These are phyloP conservation scores for Elongisporangium undulatum DNA, from an alignment of 352 stramenopile species.

Conservation along the genomic window DNA sequence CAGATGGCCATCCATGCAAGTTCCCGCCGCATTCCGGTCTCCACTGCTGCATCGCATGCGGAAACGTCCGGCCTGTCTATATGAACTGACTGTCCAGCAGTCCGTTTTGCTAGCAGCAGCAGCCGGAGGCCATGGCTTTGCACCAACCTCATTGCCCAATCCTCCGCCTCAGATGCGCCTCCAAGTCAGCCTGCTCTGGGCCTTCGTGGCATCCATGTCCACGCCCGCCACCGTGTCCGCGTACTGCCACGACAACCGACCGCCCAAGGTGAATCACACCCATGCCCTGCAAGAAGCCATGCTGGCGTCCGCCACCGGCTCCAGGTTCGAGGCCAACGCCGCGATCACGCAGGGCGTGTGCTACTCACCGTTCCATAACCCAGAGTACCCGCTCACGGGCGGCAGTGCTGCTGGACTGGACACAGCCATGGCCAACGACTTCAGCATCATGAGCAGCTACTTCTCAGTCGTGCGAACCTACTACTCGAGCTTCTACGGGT, in stretches of 20 bases:
- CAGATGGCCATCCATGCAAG: not conserved
- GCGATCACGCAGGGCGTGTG: constrained; percentile 38
- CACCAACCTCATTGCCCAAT: not conserved
- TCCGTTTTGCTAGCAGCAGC: not conserved
- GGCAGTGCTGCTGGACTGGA: constrained; percentile 25
- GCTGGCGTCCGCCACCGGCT: not conserved
- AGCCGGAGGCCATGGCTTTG: not conserved
- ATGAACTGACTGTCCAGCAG: not conserved
- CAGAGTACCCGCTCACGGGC: constrained; percentile 54
- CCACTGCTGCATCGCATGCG: not conserved
- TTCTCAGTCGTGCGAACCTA: constrained; percentile 64
- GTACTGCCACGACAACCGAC: not conserved
- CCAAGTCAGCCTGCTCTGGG: not conserved
- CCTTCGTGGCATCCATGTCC: not conserved
- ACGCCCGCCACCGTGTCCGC: not conserved
- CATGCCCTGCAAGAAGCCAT: not conserved
- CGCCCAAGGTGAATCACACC: not conserved
- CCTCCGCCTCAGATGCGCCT: not conserved
- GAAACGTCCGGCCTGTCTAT: not conserved
- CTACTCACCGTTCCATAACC: constrained; percentile 78
- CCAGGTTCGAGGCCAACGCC: constrained; percentile 3
- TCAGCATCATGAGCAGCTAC: constrained; percentile 63
- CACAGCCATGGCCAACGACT: constrained; percentile 58
- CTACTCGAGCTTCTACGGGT: constrained; percentile 68
- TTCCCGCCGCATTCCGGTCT: not conserved